Evolutionary conservation across 1,139 yeast genomes (phyloP).

Genomic region (Yamadazyma atlantica): DNA sequence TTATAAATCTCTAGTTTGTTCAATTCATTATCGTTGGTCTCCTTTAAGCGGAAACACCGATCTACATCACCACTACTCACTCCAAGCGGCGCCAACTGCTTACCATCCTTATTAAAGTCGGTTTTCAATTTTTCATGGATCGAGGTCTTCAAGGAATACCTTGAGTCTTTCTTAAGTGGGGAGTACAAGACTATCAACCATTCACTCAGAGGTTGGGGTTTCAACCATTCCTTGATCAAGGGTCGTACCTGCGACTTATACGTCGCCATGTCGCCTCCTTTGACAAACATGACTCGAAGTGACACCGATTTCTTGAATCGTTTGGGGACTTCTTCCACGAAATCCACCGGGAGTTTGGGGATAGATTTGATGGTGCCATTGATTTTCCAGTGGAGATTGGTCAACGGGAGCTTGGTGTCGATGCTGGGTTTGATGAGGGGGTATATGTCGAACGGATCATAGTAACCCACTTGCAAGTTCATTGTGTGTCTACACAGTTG

Average conservation of each 20-base stretch:
- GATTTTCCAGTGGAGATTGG: constrained; percentile 79
- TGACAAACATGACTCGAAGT: constrained; percentile 67
- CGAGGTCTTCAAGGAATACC: constrained; percentile 52
- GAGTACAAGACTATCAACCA: constrained; percentile 65
- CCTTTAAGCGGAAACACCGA: constrained; percentile 16
- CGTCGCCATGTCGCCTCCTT: constrained; percentile 64
- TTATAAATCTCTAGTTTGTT: constrained; percentile 52
- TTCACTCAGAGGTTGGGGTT: constrained; percentile 44
- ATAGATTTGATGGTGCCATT: constrained; percentile 65
- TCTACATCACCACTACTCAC: constrained; percentile 8
- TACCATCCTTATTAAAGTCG: constrained; percentile 54
- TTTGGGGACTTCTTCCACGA: constrained; percentile 63
- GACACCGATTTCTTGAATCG: constrained; percentile 44
- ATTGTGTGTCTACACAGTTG: too few relatives aligned
- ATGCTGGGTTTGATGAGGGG: constrained; percentile 55
- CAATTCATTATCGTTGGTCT: constrained; percentile 35
- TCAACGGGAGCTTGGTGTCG: constrained; percentile 56
- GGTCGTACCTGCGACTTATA: constrained; percentile 82
- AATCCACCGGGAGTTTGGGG: constrained; percentile 55
- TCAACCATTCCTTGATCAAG: constrained; percentile 77
- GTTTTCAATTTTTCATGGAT: constrained; percentile 62
- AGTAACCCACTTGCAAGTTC: constrained; percentile 53
- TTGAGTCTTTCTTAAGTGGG: constrained; percentile 44
- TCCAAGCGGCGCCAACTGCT: constrained; percentile 23
- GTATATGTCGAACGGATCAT: constrained; percentile 80